A percentile compares a stretch with the other conserved stretches of the same genome.
These are phyloP conservation scores for Nissolia schottii DNA, from an alignment of 306 rosid species.

Conservation along the genomic window DNA sequence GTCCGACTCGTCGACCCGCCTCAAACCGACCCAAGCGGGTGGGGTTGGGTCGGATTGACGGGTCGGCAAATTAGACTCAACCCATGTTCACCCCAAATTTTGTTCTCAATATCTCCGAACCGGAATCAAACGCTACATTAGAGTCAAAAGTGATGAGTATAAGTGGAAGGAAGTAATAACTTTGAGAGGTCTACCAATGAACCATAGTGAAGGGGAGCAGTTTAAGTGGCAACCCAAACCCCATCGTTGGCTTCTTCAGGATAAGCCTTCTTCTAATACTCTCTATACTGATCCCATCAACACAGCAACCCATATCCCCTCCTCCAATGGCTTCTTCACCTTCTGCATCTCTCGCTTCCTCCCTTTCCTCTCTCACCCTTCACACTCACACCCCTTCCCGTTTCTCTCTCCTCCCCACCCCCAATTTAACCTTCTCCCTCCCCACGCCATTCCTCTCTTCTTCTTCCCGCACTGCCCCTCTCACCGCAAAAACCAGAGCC, in stretches of 20 bases:
- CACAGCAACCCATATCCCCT: background rate
- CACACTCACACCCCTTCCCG: constrained; percentile 35
- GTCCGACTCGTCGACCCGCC: no score
- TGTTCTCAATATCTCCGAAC: no score
- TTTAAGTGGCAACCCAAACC: no score
- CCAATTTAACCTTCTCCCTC: constrained; percentile 31
- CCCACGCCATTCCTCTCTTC: constrained; percentile 13
- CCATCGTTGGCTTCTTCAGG: background rate
- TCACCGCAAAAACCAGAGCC: constrained; percentile 28
- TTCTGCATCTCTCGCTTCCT: constrained; percentile 43
- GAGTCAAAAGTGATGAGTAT: no score
- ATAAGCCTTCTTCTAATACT: background rate
- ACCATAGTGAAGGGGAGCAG: no score
- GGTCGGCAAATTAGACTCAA: no score
- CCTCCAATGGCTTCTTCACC: constrained; percentile 41
- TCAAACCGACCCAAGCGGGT: no score
- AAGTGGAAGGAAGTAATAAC: no score
- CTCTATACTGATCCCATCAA: background rate
- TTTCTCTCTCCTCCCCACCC: constrained; percentile 34
- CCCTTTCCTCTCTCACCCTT: constrained; percentile 56
- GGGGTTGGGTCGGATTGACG: no score
- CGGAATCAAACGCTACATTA: no score
- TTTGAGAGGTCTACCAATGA: no score
- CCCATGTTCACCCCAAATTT: no score
- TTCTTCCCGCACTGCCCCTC: background rate